These are phyloP conservation scores for Rhododendron simsii DNA, from an alignment of 148 eudicot genomes.

Conservation along the genomic window DNA sequence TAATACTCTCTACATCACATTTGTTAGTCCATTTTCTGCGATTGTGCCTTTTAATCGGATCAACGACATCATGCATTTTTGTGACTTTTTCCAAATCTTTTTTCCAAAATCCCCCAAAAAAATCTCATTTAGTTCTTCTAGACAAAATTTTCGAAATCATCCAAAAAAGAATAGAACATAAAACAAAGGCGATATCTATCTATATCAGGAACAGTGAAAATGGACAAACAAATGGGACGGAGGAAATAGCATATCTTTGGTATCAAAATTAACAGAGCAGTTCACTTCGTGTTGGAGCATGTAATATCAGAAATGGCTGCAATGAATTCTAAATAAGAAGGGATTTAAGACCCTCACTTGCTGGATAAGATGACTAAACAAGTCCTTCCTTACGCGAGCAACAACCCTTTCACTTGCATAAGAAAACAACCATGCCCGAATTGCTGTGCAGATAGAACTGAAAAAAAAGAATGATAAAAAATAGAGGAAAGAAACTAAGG, in stretches of 20 bases:
- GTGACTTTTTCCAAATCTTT: neutral
- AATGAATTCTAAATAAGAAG: neutral
- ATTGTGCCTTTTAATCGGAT: neutral
- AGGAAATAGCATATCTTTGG: neutral
- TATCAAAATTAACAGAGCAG: neutral
- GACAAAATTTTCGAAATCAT: neutral
- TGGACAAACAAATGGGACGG: neutral
- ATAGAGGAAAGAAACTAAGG: neutral
- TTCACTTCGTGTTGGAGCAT: neutral
- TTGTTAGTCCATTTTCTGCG: neutral
- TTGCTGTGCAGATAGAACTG: slow-evolving; percentile 71
- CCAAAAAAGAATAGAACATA: neutral
- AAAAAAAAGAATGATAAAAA: neutral
- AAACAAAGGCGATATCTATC: neutral
- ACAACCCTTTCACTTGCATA: slow-evolving; percentile 89
- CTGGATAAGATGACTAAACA: slow-evolving; percentile 66
- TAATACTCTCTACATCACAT: neutral
- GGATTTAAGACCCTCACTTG: slow-evolving; percentile 43
- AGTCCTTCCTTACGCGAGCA: slow-evolving; percentile 68
- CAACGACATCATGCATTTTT: neutral
- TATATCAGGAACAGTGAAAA: neutral
- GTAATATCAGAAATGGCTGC: neutral
- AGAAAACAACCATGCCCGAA: slow-evolving; percentile 76
- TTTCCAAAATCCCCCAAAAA: neutral
- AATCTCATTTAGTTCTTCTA: neutral